Percentiles rank a stretch among this genome's conserved stretches.
Conservation (phyloP, 352 stramenopile genomes). For the Poterioochromonas sp. region DNA sequence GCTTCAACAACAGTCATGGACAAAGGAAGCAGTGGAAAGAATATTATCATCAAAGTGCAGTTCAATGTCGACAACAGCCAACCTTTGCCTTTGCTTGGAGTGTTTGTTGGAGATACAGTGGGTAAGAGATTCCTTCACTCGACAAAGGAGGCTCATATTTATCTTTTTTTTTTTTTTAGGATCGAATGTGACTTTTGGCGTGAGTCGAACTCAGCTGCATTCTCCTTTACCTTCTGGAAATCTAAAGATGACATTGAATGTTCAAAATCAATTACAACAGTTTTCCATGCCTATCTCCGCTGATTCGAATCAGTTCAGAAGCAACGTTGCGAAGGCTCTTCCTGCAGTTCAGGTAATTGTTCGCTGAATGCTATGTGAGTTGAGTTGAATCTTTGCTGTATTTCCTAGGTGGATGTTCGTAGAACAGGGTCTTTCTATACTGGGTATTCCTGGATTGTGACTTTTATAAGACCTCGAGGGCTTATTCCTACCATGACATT, state of each 20-base stretch:
- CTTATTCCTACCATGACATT: conserved; percentile 1
- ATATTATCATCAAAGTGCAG: background rate
- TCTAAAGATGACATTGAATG: background rate
- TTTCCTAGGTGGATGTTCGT: background rate
- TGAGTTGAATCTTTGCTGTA: background rate
- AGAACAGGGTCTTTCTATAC: background rate
- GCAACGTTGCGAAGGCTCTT: too few species aligned
- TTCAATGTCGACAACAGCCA: conserved; percentile 2
- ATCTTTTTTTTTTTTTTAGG: background rate
- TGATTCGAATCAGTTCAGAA: too few species aligned
- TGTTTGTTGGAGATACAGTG: background rate
- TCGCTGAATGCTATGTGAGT: too few species aligned
- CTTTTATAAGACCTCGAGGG: background rate
- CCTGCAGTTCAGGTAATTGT: too few species aligned
- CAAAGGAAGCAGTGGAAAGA: background rate
- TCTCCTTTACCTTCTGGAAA: background rate
- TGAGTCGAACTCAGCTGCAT: background rate
- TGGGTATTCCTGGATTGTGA: conserved; percentile 10
- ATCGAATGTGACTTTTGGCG: background rate
- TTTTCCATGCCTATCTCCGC: background rate
- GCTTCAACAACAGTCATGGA: background rate
- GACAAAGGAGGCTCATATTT: background rate
- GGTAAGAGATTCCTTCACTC: background rate
- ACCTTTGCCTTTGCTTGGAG: conserved; percentile 4
- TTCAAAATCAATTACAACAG: background rate